Evolutionary conservation across 805 yeast genomes (phyloP), one percentile per base, ranked within the genome.

Genomic region (Zygosaccharomyces pseudorouxii): DNA sequence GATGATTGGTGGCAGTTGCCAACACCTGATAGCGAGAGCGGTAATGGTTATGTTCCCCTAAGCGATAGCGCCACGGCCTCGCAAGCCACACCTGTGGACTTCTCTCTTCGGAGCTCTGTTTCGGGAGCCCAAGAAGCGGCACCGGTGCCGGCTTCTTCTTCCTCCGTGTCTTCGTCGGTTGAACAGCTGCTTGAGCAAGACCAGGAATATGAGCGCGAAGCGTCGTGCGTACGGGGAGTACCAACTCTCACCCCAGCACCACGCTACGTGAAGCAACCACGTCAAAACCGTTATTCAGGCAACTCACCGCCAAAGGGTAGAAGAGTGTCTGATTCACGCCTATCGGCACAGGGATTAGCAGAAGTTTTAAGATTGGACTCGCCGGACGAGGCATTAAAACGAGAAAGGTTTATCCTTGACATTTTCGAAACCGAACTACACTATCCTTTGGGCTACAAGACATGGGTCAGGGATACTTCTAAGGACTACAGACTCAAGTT

Each of bases 401-500:
- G 84, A 16, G 89, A 83, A 56, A 67, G 71, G 30, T 72, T 72
- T 39, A 73, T 84, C 14, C 58, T 84, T 29, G 69, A 72, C 39
- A 72, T 82, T 35, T 75, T 83, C 52, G 76, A 73, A 38, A 71
- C 75, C 37, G 80, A 77, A 16, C 73, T 87, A 46, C 82, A 84
- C 4, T 88, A 86, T 65, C 81, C 83, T 25, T 64, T 89, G 25
- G 96, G 96, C 4, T 77, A 80, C 53, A 79, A 79, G 58, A 86
- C 95, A 0, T 89, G 96, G 96, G 82, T 86, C 38, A 74, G 95
- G 53, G 96, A 85, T 59, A 85, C 93, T 0, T 72, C 77, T 1
- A 75, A 73, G 45, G 68, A 65, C 4, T 76, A 77, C 52, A 72
- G 96, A 37, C 71, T 72, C 22, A 68, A 73, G 44, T 72, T 89